phyloP scores from a whole-genome alignment of 306 rosid genomes.

The Corylus americana region DNA sequence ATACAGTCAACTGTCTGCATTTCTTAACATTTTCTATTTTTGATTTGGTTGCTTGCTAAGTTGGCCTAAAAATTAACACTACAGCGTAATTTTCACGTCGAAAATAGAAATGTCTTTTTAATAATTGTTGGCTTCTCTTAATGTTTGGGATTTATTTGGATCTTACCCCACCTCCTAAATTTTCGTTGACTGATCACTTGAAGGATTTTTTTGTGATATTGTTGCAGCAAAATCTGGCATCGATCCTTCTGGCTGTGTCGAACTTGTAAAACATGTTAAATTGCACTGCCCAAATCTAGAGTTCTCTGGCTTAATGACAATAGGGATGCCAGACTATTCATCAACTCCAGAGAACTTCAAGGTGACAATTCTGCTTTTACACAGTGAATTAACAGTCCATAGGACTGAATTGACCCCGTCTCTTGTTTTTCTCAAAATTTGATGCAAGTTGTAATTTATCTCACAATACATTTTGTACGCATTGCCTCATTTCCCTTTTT shows the following conservation, averaged over 20 bases:
- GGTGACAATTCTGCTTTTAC: conserved; percentile 30
- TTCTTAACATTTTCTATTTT: background rate
- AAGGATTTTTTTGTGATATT: conserved; percentile 1
- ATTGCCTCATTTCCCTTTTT: background rate
- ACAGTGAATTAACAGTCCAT: conserved; percentile 3
- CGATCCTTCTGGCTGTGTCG: conserved; percentile 44
- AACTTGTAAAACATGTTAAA: conserved; percentile 48
- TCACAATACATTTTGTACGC: background rate
- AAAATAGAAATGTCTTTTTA: conserved; percentile 10
- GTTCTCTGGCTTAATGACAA: conserved; percentile 59
- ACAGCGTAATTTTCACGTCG: too few relatives aligned
- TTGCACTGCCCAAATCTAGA: conserved; percentile 46
- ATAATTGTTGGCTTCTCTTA: conserved; percentile 12
- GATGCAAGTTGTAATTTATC: background rate
- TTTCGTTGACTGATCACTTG: conserved; percentile 8
- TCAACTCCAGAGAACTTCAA: conserved; percentile 50
- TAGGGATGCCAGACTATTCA: conserved; percentile 59
- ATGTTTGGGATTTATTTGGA: background rate
- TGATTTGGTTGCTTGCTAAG: background rate
- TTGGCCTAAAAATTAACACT: background rate
- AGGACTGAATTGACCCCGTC: conserved; percentile 1
- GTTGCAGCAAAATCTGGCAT: conserved; percentile 55
- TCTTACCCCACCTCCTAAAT: background rate
- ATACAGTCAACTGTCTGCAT: background rate
- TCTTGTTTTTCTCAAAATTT: conserved; percentile 19